Base-by-base conservation (phyloP, 2,329 filamentous ascomycete genomes). In the Monosporascus ibericus region DNA sequence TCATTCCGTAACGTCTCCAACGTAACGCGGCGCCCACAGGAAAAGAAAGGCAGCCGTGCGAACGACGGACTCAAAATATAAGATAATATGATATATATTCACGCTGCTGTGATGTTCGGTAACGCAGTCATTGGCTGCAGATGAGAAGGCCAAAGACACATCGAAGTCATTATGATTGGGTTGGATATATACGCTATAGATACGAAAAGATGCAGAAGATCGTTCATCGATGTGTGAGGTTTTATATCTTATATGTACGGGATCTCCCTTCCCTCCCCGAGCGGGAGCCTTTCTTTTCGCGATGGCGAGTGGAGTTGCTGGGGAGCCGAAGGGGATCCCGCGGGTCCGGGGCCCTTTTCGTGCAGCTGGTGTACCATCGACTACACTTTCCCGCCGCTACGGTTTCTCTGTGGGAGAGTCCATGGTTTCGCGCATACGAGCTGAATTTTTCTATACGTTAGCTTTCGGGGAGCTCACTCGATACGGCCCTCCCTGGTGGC, bases 381-480 rank as follows among this genome's bases (percentile, higher is more conserved):
- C 52, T 63, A 68, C 52, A 71, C 76, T 59, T 76, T 73, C 64
- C 51, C 52, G 38, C 69, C 59, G 30, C 59, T 56, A 20, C 67
- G 64, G 44, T 72, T 72, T 59, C 80, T 75, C 64, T 82, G 78
- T 2, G 85, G 85, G 48, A 89, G 72, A 48, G 85, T 85, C 86
- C 86, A 89, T 17, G 86, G 85, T 62, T 82, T 80, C 46, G 81
- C 75, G 67, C 85, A 88, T 51, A 88, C 81, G 52, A 86, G 79
- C 84, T 87, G 52, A 17, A 27, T 15, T 36, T 55, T 47, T 14
- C 30, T 5, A 14, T 52, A 34, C 22, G 15, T 53, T 54, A 52
- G 52, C 40, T 3, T 48, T 48, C 30, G 30, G 30, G 30, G 30
- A 34, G 30, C 11, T 34, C 30, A 11, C 30, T 34, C 30, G 30